Conservation (phyloP, 768 basidiomycete species). For the Lanmaoa pseudosensibilis region DNA sequence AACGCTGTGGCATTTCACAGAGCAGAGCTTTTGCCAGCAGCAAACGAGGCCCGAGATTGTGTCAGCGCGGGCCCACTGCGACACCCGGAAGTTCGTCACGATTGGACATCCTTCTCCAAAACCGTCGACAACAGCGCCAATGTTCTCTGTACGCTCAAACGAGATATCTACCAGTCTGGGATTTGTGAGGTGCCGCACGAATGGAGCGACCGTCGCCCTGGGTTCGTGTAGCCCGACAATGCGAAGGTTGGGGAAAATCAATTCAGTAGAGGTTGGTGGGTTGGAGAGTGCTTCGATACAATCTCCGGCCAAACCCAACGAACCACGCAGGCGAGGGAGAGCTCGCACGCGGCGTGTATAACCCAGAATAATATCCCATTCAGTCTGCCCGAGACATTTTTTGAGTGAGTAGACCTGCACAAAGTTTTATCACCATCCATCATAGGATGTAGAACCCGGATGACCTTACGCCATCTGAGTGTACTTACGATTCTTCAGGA, state of each 20-base stretch:
- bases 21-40: slow-evolving; percentile 6
- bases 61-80: neutral
- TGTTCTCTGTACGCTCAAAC: neutral
- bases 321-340: neutral
- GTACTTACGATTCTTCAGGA: neutral
- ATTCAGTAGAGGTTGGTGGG: neutral
- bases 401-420: slow-evolving; percentile 2
- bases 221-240: neutral
- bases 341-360: slow-evolving; percentile 10
- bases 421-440: neutral
- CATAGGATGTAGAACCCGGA: neutral
- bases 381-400: neutral
- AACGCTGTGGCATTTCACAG: neutral
- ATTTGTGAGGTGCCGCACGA: slow-evolving; percentile 9
- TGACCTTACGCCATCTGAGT: slow-evolving; percentile 4
- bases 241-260: slow-evolving; percentile 16
- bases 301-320: neutral
- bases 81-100: neutral
- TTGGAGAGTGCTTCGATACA: slow-evolving; percentile 3
- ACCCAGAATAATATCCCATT: slow-evolving; percentile 11
- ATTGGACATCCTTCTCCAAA: slow-evolving; percentile 5
- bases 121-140: neutral
- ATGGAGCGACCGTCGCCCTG: neutral
- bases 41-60: slow-evolving; percentile 5
- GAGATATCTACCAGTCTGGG: neutral